These are phyloP conservation scores for Rhodotorula sp. DNA, from an alignment of 1,284 basidiomycete species.

Conservation along the genomic window DNA sequence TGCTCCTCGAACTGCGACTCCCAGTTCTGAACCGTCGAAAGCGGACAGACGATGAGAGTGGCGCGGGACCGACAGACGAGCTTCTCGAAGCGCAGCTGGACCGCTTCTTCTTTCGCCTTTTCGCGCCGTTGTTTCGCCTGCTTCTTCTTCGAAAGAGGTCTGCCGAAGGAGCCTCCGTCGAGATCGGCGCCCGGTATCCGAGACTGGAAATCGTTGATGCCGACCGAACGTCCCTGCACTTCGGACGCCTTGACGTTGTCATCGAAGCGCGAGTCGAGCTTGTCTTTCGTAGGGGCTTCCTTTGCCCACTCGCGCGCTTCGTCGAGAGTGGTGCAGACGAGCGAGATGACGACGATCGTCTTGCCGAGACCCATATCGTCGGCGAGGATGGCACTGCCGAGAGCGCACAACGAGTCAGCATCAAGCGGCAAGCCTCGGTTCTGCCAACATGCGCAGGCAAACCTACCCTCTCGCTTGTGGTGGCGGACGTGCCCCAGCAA, in stretches of 20 bases:
- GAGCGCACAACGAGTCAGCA: not conserved
- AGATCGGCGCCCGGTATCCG: slow-evolving; percentile 14
- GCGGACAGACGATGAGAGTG: slow-evolving; percentile 93
- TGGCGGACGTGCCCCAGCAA: slow-evolving; percentile 63
- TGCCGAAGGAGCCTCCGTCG: not conserved
- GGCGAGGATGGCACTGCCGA: slow-evolving; percentile 64
- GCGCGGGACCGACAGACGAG: slow-evolving; percentile 80
- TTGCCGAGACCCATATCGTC: slow-evolving; percentile 80
- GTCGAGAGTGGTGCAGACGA: slow-evolving; percentile 79
- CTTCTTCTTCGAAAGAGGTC: slow-evolving; percentile 54
- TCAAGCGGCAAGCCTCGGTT: too few species aligned
- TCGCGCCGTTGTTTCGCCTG: slow-evolving; percentile 61
- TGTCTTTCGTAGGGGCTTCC: slow-evolving; percentile 46
- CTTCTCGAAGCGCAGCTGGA: slow-evolving; percentile 59
- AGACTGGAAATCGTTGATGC: slow-evolving; percentile 8
- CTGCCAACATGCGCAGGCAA: not conserved
- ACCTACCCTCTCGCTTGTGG: slow-evolving; percentile 66
- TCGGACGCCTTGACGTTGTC: slow-evolving; percentile 3
- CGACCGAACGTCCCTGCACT: slow-evolving; percentile 1
- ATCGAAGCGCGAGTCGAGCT: slow-evolving; percentile 43
- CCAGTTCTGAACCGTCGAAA: slow-evolving; percentile 98
- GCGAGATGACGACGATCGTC: slow-evolving; percentile 86
- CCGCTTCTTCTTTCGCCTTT: slow-evolving; percentile 60
- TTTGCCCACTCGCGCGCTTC: slow-evolving; percentile 70
- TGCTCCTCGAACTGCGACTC: slow-evolving; percentile 97